phyloP scores from a whole-genome alignment of 768 basidiomycete species.

The Russula sp. region DNA sequence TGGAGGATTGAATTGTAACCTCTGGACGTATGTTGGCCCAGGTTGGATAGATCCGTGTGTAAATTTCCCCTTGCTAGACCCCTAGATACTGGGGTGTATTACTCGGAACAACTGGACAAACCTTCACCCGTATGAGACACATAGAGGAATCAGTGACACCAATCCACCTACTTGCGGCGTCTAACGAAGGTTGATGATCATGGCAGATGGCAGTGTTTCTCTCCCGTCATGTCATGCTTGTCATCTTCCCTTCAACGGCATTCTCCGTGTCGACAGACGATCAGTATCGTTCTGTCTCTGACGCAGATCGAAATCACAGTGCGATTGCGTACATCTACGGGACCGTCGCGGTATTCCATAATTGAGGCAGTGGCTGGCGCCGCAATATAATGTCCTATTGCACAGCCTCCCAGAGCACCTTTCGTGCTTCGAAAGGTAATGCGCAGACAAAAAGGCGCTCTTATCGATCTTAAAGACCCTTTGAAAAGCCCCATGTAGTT shows the following conservation, averaged over 20 bases:
- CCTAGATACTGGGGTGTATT: not conserved
- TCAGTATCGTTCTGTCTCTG: slow-evolving; percentile 2
- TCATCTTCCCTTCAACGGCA: slow-evolving; percentile 10
- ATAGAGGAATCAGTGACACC: not conserved
- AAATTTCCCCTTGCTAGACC: not conserved
- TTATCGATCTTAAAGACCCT: too few species aligned
- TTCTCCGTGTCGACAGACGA: slow-evolving; percentile 3
- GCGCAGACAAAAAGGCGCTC: too few species aligned
- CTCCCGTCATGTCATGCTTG: not conserved
- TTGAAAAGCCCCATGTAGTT: too few species aligned
- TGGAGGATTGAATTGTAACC: not conserved
- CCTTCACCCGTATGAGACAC: not conserved
- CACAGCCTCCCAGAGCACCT: too few species aligned
- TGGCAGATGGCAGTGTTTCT: not conserved
- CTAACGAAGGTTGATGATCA: slow-evolving; percentile 10
- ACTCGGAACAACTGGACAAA: not conserved
- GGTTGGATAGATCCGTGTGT: not conserved
- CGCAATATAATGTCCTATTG: too few species aligned
- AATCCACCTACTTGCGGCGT: not conserved
- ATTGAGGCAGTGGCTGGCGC: too few species aligned
- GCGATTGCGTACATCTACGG: not conserved
- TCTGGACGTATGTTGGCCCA: not conserved
- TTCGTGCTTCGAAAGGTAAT: too few species aligned
- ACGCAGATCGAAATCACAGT: slow-evolving; percentile 1
- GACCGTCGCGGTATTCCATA: too few species aligned